Conservation (phyloP, 345 rosid genomes). For the Eucalyptus marginata region DNA sequence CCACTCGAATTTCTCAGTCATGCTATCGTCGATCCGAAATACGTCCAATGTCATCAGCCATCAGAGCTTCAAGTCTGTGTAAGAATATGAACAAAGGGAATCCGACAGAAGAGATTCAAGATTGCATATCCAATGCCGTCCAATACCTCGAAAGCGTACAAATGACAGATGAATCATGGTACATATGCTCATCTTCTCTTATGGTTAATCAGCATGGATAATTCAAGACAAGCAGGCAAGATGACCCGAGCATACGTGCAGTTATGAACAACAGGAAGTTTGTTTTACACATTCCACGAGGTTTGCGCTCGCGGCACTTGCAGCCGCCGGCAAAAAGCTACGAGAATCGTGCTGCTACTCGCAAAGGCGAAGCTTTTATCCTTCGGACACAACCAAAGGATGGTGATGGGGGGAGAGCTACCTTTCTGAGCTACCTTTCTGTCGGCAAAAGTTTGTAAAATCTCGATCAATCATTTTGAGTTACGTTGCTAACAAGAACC, state of each 20-base stretch:
- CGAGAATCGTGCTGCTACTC: neutral
- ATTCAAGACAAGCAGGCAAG: neutral
- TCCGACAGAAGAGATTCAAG: neutral
- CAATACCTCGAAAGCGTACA: neutral
- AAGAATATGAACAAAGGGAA: neutral
- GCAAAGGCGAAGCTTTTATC: neutral
- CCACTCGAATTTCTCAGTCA: neutral
- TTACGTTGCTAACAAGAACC: neutral
- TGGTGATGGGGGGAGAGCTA: neutral
- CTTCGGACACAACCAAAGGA: neutral
- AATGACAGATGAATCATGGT: neutral
- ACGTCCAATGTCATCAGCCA: neutral
- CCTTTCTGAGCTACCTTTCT: neutral
- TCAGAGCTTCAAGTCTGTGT: neutral
- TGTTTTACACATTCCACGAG: neutral
- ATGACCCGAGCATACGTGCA: neutral
- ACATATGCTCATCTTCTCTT: neutral
- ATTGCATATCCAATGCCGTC: neutral
- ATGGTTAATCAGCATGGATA: neutral
- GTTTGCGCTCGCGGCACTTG: neutral
- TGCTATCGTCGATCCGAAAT: neutral
- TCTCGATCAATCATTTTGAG: neutral
- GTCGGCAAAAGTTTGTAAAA: neutral
- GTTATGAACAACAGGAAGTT: neutral
- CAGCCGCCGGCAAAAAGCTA: neutral